Evolutionary conservation across 352 stramenopile genomes (phyloP), one percentile per base, ranked within the genome.

Genomic region (Elongisporangium prolatum): DNA sequence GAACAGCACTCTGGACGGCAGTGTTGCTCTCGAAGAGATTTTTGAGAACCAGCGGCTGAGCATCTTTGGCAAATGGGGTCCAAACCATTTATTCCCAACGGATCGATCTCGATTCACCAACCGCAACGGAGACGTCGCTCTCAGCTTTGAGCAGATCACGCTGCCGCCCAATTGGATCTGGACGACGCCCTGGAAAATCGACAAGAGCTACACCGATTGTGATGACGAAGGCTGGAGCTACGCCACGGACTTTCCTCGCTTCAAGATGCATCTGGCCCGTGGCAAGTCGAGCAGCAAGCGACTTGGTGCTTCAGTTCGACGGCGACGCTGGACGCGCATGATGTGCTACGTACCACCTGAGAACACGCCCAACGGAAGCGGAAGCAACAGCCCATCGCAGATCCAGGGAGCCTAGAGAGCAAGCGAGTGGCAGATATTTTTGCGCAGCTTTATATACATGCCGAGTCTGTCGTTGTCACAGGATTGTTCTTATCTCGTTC

Each of bases 151-250:
- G 61, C 70, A 88, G 56, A 76, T 95, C 52, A 76, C 57, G 37
- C 57, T 89, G n/a, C 85, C 83, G 51, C 75, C 69, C 17, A 60
- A 89, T 57, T 95, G 85, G 85, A 85, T 84, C 54, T 95, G 85
- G 85, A 93, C 81, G 13, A 88, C 85, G 37, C 83, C 85, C 14
- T 95, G 85, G 85, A 82, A 84, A 18, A 89, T 95, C 21, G 85
- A 95, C 72, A 91, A 84, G 71, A 93, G 75, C 61, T 95, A 95
- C 72, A 95, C 85, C 6, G 80, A 95, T 56, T 95, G 85, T 53
- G 83, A 95, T 48, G 85, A 93, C 49, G 83, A 95, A 76, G 85
- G 85, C 21, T 95, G 85, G 85, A 95, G 85, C 63, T 95, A 95
- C 58, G 85, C 85, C 9, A 91, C 75, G 5, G 83, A 93, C 54